phyloP scores from a whole-genome alignment of 306 rosid genomes.

The Phaseolus lunatus region DNA sequence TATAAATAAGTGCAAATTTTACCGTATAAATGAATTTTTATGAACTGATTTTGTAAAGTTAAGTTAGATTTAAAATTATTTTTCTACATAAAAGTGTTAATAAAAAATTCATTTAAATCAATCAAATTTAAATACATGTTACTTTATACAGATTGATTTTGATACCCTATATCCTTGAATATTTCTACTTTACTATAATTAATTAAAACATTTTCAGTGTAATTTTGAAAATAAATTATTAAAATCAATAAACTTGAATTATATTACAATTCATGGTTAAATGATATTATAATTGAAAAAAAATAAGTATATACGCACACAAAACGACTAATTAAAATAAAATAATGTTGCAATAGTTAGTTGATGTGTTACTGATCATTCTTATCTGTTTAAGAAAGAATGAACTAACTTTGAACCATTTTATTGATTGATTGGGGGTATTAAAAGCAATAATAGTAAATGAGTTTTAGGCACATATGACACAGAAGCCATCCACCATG shows the following conservation, averaged over 20 bases:
- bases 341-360: too few relatives aligned
- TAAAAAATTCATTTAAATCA: not conserved
- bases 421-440: not conserved
- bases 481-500: not conserved
- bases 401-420: not conserved
- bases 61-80: too few relatives aligned
- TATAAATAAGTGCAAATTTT: too few relatives aligned
- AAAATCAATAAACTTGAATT: not conserved
- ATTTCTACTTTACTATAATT: not conserved
- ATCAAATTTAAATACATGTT: not conserved
- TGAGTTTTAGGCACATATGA: not conserved
- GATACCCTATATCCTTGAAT: not conserved
- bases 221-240: not conserved
- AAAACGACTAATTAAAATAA: too few relatives aligned
- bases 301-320: too few relatives aligned
- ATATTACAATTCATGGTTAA: not conserved
- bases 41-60: too few relatives aligned
- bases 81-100: not conserved
- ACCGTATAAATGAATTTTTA: too few relatives aligned
- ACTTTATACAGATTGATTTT: too few relatives aligned
- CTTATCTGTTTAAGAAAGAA: not conserved
- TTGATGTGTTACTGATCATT: not conserved
- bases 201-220: not conserved
- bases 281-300: too few relatives aligned
- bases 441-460: slow-evolving; percentile 32